phyloP scores from a whole-genome alignment of 495 filamentous ascomycete species.

The Penicillium taxi region DNA sequence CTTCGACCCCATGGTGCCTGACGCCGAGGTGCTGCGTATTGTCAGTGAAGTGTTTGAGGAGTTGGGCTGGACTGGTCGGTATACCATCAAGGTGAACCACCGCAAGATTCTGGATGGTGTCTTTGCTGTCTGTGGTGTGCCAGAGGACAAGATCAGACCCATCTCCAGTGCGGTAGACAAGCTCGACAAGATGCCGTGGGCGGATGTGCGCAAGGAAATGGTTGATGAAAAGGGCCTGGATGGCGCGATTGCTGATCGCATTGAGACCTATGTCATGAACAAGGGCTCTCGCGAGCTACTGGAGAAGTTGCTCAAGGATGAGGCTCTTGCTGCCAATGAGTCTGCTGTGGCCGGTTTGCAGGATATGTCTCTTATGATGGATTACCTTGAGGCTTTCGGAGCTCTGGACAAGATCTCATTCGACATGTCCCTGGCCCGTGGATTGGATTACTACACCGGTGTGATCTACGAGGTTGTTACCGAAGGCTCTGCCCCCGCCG shows the following conservation, averaged over 20 bases:
- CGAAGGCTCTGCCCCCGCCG: constrained; percentile 67
- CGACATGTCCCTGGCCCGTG: constrained; percentile 75
- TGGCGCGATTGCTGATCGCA: constrained; percentile 66
- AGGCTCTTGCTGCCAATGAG: constrained; percentile 55
- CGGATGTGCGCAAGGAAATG: constrained; percentile 87
- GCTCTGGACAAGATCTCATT: constrained; percentile 66
- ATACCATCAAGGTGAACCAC: constrained; percentile 92
- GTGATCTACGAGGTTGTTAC: constrained; percentile 90
- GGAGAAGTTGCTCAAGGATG: constrained; percentile 53
- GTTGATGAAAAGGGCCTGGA: constrained; percentile 81
- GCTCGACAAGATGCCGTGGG: constrained; percentile 87
- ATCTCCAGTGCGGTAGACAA: constrained; percentile 94
- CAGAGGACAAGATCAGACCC: constrained; percentile 71
- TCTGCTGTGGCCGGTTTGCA: constrained; percentile 68
- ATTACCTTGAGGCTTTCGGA: constrained; percentile 70
- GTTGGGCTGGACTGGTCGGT: constrained; percentile 62
- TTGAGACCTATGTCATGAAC: constrained; percentile 69
- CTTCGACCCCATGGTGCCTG: constrained; percentile 91
- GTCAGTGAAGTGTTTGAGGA: constrained; percentile 76
- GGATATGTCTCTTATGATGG: constrained; percentile 75
- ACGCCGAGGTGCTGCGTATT: constrained; percentile 86
- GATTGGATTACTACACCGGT: constrained; percentile 90
- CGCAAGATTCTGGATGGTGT: constrained; percentile 89
- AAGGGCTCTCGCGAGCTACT: constrained; percentile 65
- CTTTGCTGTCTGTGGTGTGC: constrained; percentile 85